phyloP scores from a whole-genome alignment of 2,329 filamentous ascomycete species.

The Neopestalotiopsis sp. region DNA sequence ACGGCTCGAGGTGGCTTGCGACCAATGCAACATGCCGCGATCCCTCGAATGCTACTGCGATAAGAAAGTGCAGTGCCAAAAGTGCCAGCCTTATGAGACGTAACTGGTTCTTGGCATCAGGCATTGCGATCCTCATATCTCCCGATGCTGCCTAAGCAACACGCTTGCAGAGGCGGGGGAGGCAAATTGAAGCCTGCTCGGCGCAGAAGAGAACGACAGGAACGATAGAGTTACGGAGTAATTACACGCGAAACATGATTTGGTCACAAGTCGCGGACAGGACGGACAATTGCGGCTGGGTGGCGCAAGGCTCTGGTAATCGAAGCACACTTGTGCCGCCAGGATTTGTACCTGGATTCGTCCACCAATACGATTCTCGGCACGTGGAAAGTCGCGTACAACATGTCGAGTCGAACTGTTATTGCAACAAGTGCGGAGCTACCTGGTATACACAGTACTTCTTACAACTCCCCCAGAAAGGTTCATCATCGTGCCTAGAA shows the following conservation, averaged over 20 bases:
- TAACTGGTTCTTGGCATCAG: not conserved
- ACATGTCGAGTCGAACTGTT: not conserved
- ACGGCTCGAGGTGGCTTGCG: not conserved
- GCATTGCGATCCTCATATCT: too few species aligned
- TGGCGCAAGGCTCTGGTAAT: not conserved
- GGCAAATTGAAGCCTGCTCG: not conserved
- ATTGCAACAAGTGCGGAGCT: not conserved
- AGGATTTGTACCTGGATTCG: slow-evolving; percentile 1
- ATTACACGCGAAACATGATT: not conserved
- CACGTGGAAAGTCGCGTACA: not conserved
- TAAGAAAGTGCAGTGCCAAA: not conserved
- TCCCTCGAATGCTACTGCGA: not conserved
- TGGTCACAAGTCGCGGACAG: not conserved
- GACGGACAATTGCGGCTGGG: not conserved
- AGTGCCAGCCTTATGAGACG: not conserved
- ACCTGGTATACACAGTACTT: not conserved
- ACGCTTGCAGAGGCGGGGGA: not conserved
- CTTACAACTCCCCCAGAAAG: not conserved
- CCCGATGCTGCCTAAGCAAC: not conserved
- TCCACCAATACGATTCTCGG: slow-evolving; percentile 1
- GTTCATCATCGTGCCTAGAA: not conserved
- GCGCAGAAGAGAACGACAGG: not conserved
- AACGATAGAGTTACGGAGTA: not conserved
- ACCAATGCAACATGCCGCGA: not conserved
- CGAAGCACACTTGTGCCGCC: not conserved